A percentile compares a stretch with the other conserved stretches of the same genome.
Conservation (phyloP, 108 stramenopile genomes). For the Skeletonema menzelii region DNA sequence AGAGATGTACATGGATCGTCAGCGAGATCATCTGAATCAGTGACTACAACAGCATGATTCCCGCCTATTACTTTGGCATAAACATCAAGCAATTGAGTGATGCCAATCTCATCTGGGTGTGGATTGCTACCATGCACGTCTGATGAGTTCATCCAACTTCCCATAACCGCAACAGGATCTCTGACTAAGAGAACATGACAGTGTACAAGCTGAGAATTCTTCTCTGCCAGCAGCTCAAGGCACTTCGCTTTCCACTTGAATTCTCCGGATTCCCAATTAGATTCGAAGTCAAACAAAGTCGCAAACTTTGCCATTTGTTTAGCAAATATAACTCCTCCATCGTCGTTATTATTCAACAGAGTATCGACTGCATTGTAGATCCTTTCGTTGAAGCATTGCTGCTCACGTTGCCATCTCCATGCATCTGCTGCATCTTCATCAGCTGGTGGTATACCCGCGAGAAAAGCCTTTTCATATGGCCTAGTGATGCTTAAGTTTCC, state of each 20-base stretch:
- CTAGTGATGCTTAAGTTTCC: constrained; percentile 45
- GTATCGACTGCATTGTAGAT: constrained; percentile 52
- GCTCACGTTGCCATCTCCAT: constrained; percentile 54
- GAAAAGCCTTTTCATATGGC: constrained; percentile 66
- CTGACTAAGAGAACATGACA: constrained; percentile 72
- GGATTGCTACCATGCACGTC: constrained; percentile 59
- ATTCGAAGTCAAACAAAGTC: constrained; percentile 64
- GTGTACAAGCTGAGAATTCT: constrained; percentile 50
- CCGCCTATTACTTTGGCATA: constrained; percentile 58
- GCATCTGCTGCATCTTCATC: constrained; percentile 32
- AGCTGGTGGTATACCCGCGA: constrained; percentile 53
- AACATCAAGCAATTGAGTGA: constrained; percentile 66
- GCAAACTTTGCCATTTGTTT: constrained; percentile 95
- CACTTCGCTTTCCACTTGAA: constrained; percentile 29
- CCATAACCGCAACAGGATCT: constrained; percentile 65
- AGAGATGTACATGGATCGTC: constrained; percentile 59
- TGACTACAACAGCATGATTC: constrained; percentile 41
- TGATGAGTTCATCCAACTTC: constrained; percentile 63
- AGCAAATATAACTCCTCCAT: constrained; percentile 61
- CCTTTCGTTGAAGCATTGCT: constrained; percentile 54
- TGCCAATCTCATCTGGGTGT: constrained; percentile 82
- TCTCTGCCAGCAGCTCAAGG: not conserved
- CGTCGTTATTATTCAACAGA: constrained; percentile 8
- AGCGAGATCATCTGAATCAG: constrained; percentile 86
- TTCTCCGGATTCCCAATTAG: constrained; percentile 41